Percentiles rank a stretch among this genome's conserved stretches.
Evolutionary conservation across 2,329 filamentous ascomycete species (phyloP).

Genomic region (Tolypocladium tundrense): DNA sequence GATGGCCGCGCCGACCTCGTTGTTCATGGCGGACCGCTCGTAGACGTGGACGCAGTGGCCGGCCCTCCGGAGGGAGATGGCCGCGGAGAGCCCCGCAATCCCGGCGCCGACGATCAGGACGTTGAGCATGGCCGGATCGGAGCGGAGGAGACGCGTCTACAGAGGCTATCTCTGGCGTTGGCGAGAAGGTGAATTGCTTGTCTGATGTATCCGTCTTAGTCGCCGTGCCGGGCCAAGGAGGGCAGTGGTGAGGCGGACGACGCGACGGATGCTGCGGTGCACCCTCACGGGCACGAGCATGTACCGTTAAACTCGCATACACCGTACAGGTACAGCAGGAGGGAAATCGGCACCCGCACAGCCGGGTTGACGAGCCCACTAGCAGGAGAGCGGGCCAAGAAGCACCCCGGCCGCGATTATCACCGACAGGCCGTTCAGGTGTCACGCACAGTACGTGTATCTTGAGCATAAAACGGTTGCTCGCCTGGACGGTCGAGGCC

Average conservation of each 20-base stretch:
- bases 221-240: background rate
- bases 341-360: background rate
- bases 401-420: background rate
- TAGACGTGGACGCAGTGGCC: slow-evolving; percentile 24
- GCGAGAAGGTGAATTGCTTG: no score
- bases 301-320: background rate
- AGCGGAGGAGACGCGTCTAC: background rate
- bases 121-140: slow-evolving; percentile 11
- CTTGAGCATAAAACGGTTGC: background rate
- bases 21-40: slow-evolving; percentile 24
- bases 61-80: slow-evolving; percentile 21
- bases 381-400: background rate
- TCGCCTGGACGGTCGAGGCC: background rate
- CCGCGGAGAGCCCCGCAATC: slow-evolving; percentile 24
- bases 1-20: slow-evolving; percentile 28
- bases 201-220: background rate
- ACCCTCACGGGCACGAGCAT: background rate
- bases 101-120: slow-evolving; percentile 25
- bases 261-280: background rate
- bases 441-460: background rate
- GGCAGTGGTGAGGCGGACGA: background rate
- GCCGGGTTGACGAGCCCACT: background rate
- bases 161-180: background rate
- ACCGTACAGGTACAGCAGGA: background rate
- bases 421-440: background rate